phyloP scores from a whole-genome alignment of 2,329 filamentous ascomycete species.

The Fusarium bactridioides region DNA sequence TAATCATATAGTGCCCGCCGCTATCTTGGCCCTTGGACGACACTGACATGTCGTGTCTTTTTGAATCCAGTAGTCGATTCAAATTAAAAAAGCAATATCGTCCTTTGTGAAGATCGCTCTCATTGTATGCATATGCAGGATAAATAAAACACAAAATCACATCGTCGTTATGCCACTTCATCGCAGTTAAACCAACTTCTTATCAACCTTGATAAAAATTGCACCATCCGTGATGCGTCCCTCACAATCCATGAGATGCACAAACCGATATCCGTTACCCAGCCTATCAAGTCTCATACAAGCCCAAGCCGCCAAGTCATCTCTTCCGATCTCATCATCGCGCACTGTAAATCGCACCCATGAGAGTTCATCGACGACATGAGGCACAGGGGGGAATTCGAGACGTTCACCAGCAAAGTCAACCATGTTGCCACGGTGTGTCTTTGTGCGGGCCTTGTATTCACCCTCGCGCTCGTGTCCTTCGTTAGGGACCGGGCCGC shows the following conservation, averaged over 20 bases:
- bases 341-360: slow-evolving; percentile 87
- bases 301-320: slow-evolving; percentile 86
- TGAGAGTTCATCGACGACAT: slow-evolving; percentile 72
- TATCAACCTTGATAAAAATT: slow-evolving; percentile 77
- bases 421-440: slow-evolving; percentile 64
- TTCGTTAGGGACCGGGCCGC: slow-evolving; percentile 50
- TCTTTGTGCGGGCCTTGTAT: slow-evolving; percentile 67
- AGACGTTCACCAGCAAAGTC: slow-evolving; percentile 69
- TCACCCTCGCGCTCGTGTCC: slow-evolving; percentile 53
- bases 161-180: slow-evolving; percentile 1
- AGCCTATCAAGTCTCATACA: slow-evolving; percentile 87
- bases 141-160: background rate
- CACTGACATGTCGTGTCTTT: background rate
- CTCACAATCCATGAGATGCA: slow-evolving; percentile 76
- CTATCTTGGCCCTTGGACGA: no score
- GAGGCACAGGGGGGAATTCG: slow-evolving; percentile 61
- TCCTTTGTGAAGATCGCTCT: background rate
- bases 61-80: background rate
- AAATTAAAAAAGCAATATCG: background rate
- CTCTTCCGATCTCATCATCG: slow-evolving; percentile 82
- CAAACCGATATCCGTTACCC: slow-evolving; percentile 76
- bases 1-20: background rate
- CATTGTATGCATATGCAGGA: background rate
- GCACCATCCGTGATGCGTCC: slow-evolving; percentile 72
- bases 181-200: slow-evolving; percentile 52